Percentiles rank a stretch among this genome's conserved stretches.
phyloP scores from a whole-genome alignment of 2,329 filamentous ascomycete species.

The Trichoderma cornu-damae region DNA sequence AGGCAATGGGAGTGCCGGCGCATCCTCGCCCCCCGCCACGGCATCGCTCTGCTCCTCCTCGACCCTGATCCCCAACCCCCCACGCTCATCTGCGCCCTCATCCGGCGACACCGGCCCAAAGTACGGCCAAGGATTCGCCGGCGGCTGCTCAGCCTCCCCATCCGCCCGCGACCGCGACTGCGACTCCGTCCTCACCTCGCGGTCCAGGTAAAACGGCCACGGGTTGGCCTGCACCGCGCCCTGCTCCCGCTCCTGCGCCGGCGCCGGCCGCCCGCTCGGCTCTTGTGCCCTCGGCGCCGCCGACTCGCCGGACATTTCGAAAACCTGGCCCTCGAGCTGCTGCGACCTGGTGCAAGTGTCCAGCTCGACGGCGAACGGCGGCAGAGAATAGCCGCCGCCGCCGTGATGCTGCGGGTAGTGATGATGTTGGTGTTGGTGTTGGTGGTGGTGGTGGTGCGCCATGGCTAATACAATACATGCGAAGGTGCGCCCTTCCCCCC shows the following conservation, averaged over 20 bases:
- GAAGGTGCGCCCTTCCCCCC: background rate
- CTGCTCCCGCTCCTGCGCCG: background rate
- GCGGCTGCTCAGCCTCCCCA: conserved; percentile 9
- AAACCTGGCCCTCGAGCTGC: conserved; percentile 26
- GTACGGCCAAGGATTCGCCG: conserved; percentile 34
- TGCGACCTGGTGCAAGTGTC: conserved; percentile 24
- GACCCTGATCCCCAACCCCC: background rate
- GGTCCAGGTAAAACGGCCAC: conserved; percentile 31
- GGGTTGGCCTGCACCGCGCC: conserved; percentile 24
- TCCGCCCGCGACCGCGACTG: background rate
- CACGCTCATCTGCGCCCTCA: conserved; percentile 2
- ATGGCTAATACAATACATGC: conserved; percentile 13
- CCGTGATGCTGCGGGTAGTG: conserved; percentile 13
- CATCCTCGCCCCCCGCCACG: background rate
- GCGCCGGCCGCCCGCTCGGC: conserved; percentile 13
- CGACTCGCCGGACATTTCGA: conserved; percentile 33
- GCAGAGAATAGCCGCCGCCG: conserved; percentile 22
- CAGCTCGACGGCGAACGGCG: conserved; percentile 31
- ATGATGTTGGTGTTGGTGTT: conserved; percentile 1
- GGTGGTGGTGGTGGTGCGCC: conserved; percentile 19
- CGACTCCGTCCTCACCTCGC: conserved; percentile 7
- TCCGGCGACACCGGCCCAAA: conserved; percentile 24
- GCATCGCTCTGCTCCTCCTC: background rate
- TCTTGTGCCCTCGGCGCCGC: conserved; percentile 11
- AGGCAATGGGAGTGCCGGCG: background rate